Evolutionary conservation across 371 early-diverging fungal species (phyloP).

Genomic region (Umbelopsis sp.): DNA sequence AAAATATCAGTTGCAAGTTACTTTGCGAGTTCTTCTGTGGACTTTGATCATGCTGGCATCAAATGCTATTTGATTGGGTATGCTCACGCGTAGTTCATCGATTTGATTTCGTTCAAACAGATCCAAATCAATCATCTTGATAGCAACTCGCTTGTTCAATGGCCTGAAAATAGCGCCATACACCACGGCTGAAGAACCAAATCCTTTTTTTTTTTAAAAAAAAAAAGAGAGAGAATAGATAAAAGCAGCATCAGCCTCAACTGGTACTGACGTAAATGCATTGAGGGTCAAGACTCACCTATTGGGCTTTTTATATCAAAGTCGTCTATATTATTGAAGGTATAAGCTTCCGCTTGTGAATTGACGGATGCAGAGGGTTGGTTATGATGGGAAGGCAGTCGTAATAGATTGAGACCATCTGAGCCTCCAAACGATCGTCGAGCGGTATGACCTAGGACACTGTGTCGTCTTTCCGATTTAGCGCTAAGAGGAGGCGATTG

Average conservation of each 20-base stretch:
- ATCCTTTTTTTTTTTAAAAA: slow-evolving; percentile 64
- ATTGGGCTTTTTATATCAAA: slow-evolving; percentile 45
- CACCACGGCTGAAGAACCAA: slow-evolving; percentile 89
- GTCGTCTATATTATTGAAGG: slow-evolving; percentile 41
- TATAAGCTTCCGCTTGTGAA: slow-evolving; percentile 22
- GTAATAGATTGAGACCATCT: slow-evolving; percentile 1
- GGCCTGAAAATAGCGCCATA: slow-evolving; percentile 83
- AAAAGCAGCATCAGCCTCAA: not conserved
- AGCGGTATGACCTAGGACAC: not conserved
- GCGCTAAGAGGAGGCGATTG: not conserved
- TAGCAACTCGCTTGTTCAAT: slow-evolving; percentile 69
- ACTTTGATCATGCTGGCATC: not conserved
- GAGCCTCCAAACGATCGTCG: slow-evolving; percentile 17
- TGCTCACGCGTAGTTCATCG: slow-evolving; percentile 80
- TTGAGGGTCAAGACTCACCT: slow-evolving; percentile 25
- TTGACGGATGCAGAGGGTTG: not conserved
- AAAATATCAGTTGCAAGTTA: slow-evolving; percentile 6
- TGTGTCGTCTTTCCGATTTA: slow-evolving; percentile 14
- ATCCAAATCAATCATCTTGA: slow-evolving; percentile 92
- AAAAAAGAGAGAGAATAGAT: not conserved
- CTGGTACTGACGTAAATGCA: not conserved
- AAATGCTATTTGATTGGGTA: not conserved
- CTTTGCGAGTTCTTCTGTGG: not conserved
- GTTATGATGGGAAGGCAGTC: slow-evolving; percentile 10
- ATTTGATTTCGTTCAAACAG: slow-evolving; percentile 94